Base-by-base conservation (phyloP, 83 land plant species). In the Picea mariana region DNA sequence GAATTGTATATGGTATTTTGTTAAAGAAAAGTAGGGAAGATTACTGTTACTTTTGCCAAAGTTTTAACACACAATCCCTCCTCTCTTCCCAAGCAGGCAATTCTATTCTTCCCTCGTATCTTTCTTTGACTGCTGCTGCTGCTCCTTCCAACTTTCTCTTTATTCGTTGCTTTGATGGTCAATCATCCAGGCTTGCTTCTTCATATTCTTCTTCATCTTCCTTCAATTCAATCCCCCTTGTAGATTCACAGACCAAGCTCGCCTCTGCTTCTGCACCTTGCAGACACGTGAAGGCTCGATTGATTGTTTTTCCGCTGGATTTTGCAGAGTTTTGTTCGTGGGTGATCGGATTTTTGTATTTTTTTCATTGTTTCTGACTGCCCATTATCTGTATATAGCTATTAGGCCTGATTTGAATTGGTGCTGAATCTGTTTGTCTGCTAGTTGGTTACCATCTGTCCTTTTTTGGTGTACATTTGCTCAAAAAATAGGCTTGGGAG, bases 181-280 rank as follows among this genome's bases (percentile, higher is more conserved):
- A 6, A 47, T 8, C 52, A 47, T 58, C 60, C 60, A 13, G 23
- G 49, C 7, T 71, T 17, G 58, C 77, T 24, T n/a, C 27, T 75
- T 75, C 77, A 73, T 20, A 73, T 21, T 47, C 77, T 21, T 12
- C 55, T 42, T 21, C 59, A 75, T 75, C 77, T n/a, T 9, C 58
- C 59, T 59, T 11, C n/a, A 21, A 58, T 12, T 12, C 58, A n/a
- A 75, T 75, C 77, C 77, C 0, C 13, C 44, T 13, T 58, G n/a
- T 18, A 75, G 47, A 13, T n/a, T 8, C 47, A 55, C 23, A 5
- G 52, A 44, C 42, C 49, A 47, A 47, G 77, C 3, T 73, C 4
- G 77, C 55, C 47, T 13, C 21, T 47, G 77, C 77, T 13, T 73
- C 77, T 73, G 77, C 26, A 73, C 7, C 77, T 73, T 73, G 77